These are phyloP conservation scores for Colletotrichum brevisporum DNA, from an alignment of 2,329 filamentous ascomycete genomes.

Conservation along the genomic window DNA sequence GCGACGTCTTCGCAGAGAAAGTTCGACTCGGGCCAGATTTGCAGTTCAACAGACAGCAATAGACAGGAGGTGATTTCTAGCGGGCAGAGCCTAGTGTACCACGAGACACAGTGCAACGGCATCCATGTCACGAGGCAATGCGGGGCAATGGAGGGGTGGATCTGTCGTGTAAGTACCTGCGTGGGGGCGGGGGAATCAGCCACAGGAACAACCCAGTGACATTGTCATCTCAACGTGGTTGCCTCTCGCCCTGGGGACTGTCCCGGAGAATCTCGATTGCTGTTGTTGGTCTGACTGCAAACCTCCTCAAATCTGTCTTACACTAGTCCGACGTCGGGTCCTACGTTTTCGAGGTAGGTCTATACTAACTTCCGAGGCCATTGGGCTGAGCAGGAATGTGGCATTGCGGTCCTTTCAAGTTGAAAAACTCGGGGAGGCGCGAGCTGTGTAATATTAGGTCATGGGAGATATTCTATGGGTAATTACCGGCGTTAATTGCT, in stretches of 20 bases:
- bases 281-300: neutral
- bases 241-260: neutral
- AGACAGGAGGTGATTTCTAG: neutral
- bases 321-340: no score
- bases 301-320: neutral
- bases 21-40: neutral
- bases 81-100: no score
- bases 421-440: no score
- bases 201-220: slow-evolving; percentile 1
- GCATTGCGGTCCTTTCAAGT: no score
- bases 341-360: no score
- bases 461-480: neutral
- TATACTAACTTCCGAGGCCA: no score
- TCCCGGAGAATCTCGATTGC: neutral
- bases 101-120: neutral
- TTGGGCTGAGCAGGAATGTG: no score
- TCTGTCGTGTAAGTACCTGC: neutral
- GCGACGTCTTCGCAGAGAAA: neutral
- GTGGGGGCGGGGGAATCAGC: slow-evolving; percentile 31
- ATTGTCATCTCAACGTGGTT: neutral
- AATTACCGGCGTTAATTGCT: slow-evolving; percentile 34
- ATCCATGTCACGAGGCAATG: slow-evolving; percentile 20
- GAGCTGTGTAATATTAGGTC: neutral
- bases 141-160: slow-evolving; percentile 19
- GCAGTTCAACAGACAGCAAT: slow-evolving; percentile 8